Evolutionary conservation across 2,329 filamentous ascomycete genomes (phyloP), one percentile per base, ranked within the genome.

Genomic region (Arthroderma sp.): DNA sequence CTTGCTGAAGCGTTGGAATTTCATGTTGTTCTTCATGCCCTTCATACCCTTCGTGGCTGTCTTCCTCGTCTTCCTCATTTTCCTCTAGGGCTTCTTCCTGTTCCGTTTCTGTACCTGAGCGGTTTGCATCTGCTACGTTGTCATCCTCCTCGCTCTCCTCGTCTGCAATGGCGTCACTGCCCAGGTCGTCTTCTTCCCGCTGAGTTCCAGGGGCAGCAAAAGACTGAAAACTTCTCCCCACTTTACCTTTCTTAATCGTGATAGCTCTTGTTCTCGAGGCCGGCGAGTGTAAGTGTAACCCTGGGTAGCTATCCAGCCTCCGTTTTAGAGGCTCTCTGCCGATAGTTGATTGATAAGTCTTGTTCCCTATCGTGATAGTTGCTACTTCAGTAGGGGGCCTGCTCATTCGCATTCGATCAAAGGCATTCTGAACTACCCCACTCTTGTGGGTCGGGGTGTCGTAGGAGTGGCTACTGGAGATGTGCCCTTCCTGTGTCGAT

Each of bases 291-390:
- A 51, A 11, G 6, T 43, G 54, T 7, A 43, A 43, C 4, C 54
- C 54, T 31, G 54, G 54, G n/a, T 55, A 55, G 13, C 28, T 37
- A 7, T 44, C 54, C 64, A 21, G 70, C 70, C 11, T 65, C 56
- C 68, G 65, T 60, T 70, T 67, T 25, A 70, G 66, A 2, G 75
- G 66, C 54, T 79, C 75, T 54, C 76, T 79, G 1, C 85, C 85
- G 62, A 89, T 78, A 33, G 82, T 77, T 19, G 83, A 84, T 0
- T 81, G 85, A 4, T 83, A 77, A 0, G 84, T 88, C 49, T 78
- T 79, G 60, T 84, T 77, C 1, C 86, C 87, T 56, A 91, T 81
- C 0, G 85, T 90, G 52, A 91, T 87, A 1, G 85, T 88, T 19
- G 87, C 86, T 55, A 84, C 74, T 64, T 88, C 83, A 28, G 78